Conservation (phyloP, 495 filamentous ascomycete species). For the Penicillium lividum region DNA sequence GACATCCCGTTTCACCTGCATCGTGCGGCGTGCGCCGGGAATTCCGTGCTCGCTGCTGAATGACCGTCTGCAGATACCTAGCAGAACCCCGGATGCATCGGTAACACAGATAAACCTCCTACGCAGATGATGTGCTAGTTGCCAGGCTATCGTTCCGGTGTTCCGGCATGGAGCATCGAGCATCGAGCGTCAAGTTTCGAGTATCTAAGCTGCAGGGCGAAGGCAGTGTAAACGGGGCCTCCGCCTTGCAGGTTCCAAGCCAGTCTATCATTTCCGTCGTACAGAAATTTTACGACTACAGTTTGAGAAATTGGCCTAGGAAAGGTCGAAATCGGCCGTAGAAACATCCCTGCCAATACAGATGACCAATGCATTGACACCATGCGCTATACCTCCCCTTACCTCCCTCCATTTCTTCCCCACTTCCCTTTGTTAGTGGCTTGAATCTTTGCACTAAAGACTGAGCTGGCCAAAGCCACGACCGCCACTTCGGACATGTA, state of each 20-base stretch:
- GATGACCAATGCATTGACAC: background rate
- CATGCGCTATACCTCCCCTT: background rate
- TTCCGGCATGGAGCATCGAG: slow-evolving; percentile 15
- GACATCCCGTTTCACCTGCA: slow-evolving; percentile 14
- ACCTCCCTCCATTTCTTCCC: background rate
- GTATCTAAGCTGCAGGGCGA: background rate
- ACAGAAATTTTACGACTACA: background rate
- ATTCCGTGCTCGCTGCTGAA: slow-evolving; percentile 15
- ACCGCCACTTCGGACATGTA: background rate
- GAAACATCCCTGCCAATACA: background rate
- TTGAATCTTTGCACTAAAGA: background rate
- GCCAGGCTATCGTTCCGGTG: slow-evolving; percentile 17
- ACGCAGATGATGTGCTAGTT: slow-evolving; percentile 18
- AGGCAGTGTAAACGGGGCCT: background rate
- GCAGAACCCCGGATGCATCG: slow-evolving; percentile 13
- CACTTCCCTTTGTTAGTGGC: background rate
- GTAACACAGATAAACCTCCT: slow-evolving; percentile 10
- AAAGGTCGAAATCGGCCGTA: background rate
- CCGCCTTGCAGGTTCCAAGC: background rate
- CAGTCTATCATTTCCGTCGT: background rate
- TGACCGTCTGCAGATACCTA: slow-evolving; percentile 15
- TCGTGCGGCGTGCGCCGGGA: slow-evolving; percentile 14
- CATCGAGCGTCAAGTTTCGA: background rate
- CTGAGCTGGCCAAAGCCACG: slow-evolving; percentile 11
- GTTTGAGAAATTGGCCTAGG: background rate